Conservation (phyloP, 208 protist genomes). For the Cochliopodium minus region DNA sequence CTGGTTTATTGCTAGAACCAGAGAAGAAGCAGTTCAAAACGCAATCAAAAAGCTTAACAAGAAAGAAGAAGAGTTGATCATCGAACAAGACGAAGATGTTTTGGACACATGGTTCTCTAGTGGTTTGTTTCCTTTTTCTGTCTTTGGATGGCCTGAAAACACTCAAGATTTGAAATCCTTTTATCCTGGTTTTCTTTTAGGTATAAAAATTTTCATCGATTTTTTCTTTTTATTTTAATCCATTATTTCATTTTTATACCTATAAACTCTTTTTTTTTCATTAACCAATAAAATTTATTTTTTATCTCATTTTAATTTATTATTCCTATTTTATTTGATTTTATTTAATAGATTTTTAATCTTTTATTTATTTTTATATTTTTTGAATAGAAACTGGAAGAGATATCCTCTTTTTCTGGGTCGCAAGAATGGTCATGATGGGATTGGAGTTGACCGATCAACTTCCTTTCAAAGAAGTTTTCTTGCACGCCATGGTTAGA, state of each 20-base stretch:
- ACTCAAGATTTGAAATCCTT: slow-evolving; percentile 72
- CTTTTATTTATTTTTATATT: no score
- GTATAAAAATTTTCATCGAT: no score
- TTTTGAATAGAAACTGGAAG: slow-evolving; percentile 95
- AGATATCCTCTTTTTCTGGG: slow-evolving; percentile 99
- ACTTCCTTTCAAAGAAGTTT: slow-evolving; percentile 83
- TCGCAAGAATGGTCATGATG: slow-evolving; percentile 99
- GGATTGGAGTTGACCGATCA: slow-evolving; percentile 76
- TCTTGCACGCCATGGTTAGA: slow-evolving; percentile 95
- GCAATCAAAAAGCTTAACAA: slow-evolving; percentile 51
- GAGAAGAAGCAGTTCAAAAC: slow-evolving; percentile 77
- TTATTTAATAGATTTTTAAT: no score
- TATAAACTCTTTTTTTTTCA: no score
- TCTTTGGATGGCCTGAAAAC: slow-evolving; percentile 80
- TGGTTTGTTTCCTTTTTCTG: slow-evolving; percentile 94
- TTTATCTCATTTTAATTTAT: no score
- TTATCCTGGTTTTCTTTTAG: slow-evolving; percentile 84
- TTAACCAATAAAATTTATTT: no score
- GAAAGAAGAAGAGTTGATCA: slow-evolving; percentile 34
- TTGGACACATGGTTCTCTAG: slow-evolving; percentile 99
- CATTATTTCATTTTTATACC: no score
- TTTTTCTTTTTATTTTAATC: no score
- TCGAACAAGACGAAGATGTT: slow-evolving; percentile 94
- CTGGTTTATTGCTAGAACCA: slow-evolving; percentile 72
- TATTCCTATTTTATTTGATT: no score